A percentile compares a stretch with the other conserved stretches of the same genome.
Evolutionary conservation across 768 basidiomycete genomes (phyloP).

Genomic region (Phaeotremella fagi): DNA sequence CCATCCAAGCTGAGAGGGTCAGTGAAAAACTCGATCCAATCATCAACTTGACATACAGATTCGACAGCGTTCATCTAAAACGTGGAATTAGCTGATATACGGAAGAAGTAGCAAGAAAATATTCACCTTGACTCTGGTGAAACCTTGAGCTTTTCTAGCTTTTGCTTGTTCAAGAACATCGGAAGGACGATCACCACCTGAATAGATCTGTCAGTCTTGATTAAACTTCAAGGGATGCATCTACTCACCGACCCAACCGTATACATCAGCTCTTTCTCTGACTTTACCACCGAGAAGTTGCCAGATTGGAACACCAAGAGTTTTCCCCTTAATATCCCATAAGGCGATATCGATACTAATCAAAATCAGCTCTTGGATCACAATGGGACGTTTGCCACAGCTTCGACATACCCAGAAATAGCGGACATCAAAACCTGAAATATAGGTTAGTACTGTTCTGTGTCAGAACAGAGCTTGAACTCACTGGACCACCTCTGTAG

Average conservation of each 20-base stretch:
- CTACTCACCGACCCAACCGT: conserved; percentile 29
- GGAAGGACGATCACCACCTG: conserved; percentile 42
- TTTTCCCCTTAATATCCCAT: conserved; percentile 76
- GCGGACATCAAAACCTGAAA: conserved; percentile 61
- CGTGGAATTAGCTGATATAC: background rate
- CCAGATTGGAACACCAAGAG: conserved; percentile 61
- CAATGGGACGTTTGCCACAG: background rate
- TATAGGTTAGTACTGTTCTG: background rate
- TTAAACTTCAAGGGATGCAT: no score
- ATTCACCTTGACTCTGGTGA: conserved; percentile 47
- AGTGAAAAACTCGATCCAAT: background rate
- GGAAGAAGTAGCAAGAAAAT: background rate
- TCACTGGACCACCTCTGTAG: conserved; percentile 58
- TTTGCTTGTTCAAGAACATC: conserved; percentile 46
- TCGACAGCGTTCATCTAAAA: conserved; percentile 56
- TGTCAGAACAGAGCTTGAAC: background rate
- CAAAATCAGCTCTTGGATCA: background rate
- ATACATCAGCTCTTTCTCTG: conserved; percentile 52
- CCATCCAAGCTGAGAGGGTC: conserved; percentile 31
- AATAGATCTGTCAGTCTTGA: no score
- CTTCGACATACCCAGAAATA: conserved; percentile 39
- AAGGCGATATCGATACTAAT: conserved; percentile 30
- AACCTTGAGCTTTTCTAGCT: conserved; percentile 43
- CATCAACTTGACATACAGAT: conserved; percentile 3
- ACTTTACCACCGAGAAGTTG: conserved; percentile 67